Evolutionary conservation across 176 grass and related monocot genomes (phyloP).

Genomic region (Avena insularis): DNA sequence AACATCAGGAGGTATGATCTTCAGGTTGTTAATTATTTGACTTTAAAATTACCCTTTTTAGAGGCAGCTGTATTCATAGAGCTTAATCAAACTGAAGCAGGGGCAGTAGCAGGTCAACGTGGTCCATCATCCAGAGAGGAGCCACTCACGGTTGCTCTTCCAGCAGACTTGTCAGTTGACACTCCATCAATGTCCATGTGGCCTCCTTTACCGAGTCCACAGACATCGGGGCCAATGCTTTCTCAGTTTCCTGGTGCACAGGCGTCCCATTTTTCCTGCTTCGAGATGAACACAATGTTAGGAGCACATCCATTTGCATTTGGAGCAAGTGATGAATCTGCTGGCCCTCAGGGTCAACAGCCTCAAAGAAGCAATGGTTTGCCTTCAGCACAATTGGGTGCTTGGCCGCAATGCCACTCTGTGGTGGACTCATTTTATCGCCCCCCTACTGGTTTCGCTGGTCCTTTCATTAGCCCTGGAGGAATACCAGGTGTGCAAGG

Average conservation of each 20-base stretch:
- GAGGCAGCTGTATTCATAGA: constrained; percentile 41
- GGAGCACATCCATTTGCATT: constrained; percentile 80
- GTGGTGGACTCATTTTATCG: constrained; percentile 84
- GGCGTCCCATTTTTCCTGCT: constrained; percentile 87
- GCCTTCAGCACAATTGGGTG: constrained; percentile 63
- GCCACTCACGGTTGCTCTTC: constrained; percentile 78
- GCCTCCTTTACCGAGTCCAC: constrained; percentile 82
- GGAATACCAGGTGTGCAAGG: constrained; percentile 84
- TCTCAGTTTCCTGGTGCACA: constrained; percentile 76
- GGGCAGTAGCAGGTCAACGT: constrained; percentile 45
- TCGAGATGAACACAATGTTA: constrained; percentile 85
- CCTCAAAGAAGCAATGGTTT: constrained; percentile 66
- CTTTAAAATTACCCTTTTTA: constrained; percentile 26
- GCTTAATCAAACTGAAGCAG: constrained; percentile 42
- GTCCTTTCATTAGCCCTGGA: constrained; percentile 89
- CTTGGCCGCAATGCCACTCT: constrained; percentile 84
- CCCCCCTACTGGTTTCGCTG: constrained; percentile 77
- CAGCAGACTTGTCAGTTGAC: constrained; percentile 95
- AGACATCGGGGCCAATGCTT: constrained; percentile 74
- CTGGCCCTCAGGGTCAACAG: constrained; percentile 70
- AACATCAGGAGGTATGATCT: constrained; percentile 64
- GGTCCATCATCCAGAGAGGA: constrained; percentile 76
- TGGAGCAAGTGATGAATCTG: constrained; percentile 81
- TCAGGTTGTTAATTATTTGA: constrained; percentile 39
- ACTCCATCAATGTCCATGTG: constrained; percentile 78